Evolutionary conservation across 2,329 filamentous ascomycete genomes (phyloP).

Genomic region (Colletotrichum paranaense): DNA sequence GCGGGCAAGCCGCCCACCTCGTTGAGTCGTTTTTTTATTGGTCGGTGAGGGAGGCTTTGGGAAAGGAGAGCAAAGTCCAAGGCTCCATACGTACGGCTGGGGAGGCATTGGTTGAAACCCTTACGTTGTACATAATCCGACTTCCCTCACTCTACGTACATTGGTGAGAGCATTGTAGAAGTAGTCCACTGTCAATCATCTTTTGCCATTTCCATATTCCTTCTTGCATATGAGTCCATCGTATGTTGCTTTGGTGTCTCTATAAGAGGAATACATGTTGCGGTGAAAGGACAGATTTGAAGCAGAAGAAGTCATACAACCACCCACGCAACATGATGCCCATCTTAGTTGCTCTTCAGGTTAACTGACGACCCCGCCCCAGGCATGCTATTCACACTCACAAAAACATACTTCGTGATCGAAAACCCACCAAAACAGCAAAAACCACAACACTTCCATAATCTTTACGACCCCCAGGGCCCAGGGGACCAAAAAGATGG

Average conservation of each 20-base stretch:
- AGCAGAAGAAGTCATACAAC: too few species aligned
- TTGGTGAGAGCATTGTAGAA: slow-evolving; percentile 36
- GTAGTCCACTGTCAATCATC: slow-evolving; percentile 24
- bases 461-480: not conserved
- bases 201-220: not conserved
- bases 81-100: slow-evolving; percentile 23
- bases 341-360: too few species aligned
- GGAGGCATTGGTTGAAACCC: slow-evolving; percentile 21
- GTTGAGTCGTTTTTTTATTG: slow-evolving; percentile 25
- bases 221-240: not conserved
- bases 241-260: too few species aligned
- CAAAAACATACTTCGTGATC: not conserved
- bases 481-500: not conserved
- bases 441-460: too few species aligned
- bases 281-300: too few species aligned
- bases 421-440: not conserved
- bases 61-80: slow-evolving; percentile 13
- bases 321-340: too few species aligned
- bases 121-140: slow-evolving; percentile 33
- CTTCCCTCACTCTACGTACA: slow-evolving; percentile 34
- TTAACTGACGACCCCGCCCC: too few species aligned
- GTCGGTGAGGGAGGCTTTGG: slow-evolving; percentile 21
- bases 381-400: too few species aligned
- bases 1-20: slow-evolving; percentile 20
- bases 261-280: too few species aligned